Base-by-base conservation (phyloP, 164 flowering plant genomes). In the Vitis rupestris region DNA sequence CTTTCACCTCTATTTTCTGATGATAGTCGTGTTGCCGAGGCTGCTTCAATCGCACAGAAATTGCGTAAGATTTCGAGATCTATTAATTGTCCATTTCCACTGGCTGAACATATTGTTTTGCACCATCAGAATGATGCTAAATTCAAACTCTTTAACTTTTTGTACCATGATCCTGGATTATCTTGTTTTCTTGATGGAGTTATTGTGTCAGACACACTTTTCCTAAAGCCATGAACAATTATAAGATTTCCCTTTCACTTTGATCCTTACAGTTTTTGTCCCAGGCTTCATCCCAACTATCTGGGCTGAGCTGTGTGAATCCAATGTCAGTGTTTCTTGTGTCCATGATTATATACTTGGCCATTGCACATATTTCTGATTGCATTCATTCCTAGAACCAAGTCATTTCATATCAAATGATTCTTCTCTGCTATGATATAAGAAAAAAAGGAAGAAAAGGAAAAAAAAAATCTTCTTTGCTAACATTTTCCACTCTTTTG, bases 11-110 rank as follows among this genome's bases (percentile, higher is more conserved):
- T 96, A 27, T 96, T 96, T 79, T 92, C 99, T 76, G 99, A 96
- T 80, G 98, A 96, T 65, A 93, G 97, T 73, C 98, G 97, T 74
- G 99, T 96, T 84, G 97, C 99, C n/a, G 98, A 96, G 76, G 99
- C 99, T 67, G 98, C 99, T 73, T 86, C 97, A 74, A 86, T 92
- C 80, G 98, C 99, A 49, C 97, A 96, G 72, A 96, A 96, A 88
- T 82, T 96, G 78, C 87, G 98, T 96, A 90, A 81, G 93, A 63
- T 73, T 37, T 37, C 6, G 4, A 37, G 44, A 3, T 56, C 9
- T 3, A 14, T 19, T 15, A 47, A n/a, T 3, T 49, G 11, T 17
- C 5, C 65, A 62, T n/a, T 62, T 37, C 47, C 3, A 8, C 51
- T 47, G 23, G n/a, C 27, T 62, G 13, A 30, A n/a, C 49, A n/a